phyloP scores from a whole-genome alignment of 2,329 filamentous ascomycete genomes.

The Stachybotrys chartarum region DNA sequence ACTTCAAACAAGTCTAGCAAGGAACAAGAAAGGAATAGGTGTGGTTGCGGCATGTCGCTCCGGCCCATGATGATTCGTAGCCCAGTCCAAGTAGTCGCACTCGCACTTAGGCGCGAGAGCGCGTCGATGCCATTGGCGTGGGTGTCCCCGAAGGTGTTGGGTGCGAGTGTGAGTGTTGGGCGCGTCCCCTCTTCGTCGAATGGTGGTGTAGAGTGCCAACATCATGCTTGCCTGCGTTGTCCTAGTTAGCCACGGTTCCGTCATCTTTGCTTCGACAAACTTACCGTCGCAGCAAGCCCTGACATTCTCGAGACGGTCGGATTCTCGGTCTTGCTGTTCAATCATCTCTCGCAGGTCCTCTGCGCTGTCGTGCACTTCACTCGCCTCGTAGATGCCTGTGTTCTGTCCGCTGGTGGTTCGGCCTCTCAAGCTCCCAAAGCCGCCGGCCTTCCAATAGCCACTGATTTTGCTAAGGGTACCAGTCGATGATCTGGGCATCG shows the following conservation, averaged over 20 bases:
- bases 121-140: slow-evolving; percentile 26
- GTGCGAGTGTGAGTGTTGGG: slow-evolving; percentile 26
- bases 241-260: slow-evolving; percentile 11
- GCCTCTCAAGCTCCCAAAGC: slow-evolving; percentile 46
- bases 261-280: slow-evolving; percentile 15
- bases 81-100: neutral
- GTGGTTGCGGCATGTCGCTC: slow-evolving; percentile 2
- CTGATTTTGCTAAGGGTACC: slow-evolving; percentile 53
- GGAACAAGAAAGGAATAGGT: neutral
- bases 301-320: slow-evolving; percentile 85
- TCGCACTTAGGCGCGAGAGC: slow-evolving; percentile 23
- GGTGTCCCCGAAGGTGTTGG: slow-evolving; percentile 26
- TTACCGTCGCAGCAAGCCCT: slow-evolving; percentile 95
- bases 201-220: slow-evolving; percentile 52
- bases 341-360: slow-evolving; percentile 78
- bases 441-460: slow-evolving; percentile 50
- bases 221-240: slow-evolving; percentile 60
- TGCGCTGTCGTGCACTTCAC: slow-evolving; percentile 65
- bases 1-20: slow-evolving; percentile 4
- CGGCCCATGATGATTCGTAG: neutral
- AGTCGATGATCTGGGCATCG: slow-evolving; percentile 21
- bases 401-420: slow-evolving; percentile 38
- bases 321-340: slow-evolving; percentile 68
- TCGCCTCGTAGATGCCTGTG: slow-evolving; percentile 50
- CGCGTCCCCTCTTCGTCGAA: slow-evolving; percentile 35